Base-by-base conservation (phyloP, 2,329 filamentous ascomycete genomes). In the Ceratocystis colombiana region DNA sequence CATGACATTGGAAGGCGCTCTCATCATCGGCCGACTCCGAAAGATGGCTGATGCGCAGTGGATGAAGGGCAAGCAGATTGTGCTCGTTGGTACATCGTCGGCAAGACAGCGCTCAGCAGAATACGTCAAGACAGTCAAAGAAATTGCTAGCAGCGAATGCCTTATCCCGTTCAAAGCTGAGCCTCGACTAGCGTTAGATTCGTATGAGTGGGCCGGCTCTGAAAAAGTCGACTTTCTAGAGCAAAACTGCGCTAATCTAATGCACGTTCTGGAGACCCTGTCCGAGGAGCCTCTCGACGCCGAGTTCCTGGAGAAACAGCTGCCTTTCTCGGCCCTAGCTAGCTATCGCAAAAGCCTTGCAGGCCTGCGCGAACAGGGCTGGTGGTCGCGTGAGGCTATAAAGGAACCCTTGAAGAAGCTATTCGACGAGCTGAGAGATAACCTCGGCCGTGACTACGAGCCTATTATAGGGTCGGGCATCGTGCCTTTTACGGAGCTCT, bases 81-180 rank as follows among this genome's bases (percentile, higher is more conserved):
- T 92, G 66, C 80, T 96, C 20, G 76, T 97, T 41, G 94, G 92
- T n/a, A 90, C 89, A 5, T 87, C 88, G 0, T 79, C 85, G 28
- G 80, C 79, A 15, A 78, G 82, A 20, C 78, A 82, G 17, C 79
- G 75, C 12, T 77, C 76, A 22, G 77, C 75, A 22, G 73, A 77
- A 64, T 80, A 80, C 65, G 72, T 75, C 59, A 73, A 70, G 28
- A 78, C 72, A 67, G 72, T 78, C 15, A 74, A 70, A 63, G 76
- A 75, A 63, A 74, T 77, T 69, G 77, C 75, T 59, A 72, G 71
- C 37, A 75, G 71, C 53, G 81, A 78, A 68, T 78, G 76, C 70
- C 75, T 75, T 67, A 75, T 68, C 12, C 67, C 67, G 15, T 68
- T 68, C 50, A 68, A 68, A 45, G 67, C 67, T 75, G 67, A 68